A percentile compares a stretch with the other conserved stretches of the same genome.
These are phyloP conservation scores for Glutinoglossum americanum DNA, from an alignment of 495 filamentous ascomycete genomes.

Conservation along the genomic window DNA sequence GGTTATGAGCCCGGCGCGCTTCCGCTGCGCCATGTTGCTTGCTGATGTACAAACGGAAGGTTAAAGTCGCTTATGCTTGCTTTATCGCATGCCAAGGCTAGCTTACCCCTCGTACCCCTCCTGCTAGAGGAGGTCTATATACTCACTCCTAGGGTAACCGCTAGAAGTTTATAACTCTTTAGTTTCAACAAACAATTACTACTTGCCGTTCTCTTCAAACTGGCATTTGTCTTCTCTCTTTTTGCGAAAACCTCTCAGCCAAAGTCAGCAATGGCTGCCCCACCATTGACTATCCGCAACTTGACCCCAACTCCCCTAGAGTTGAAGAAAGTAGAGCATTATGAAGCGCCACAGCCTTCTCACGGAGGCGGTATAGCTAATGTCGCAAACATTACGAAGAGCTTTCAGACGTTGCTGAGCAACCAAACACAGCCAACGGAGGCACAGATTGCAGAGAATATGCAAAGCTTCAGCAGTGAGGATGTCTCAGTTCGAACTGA, in stretches of 20 bases:
- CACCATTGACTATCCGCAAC: slow-evolving; percentile 60
- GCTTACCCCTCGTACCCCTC: background rate
- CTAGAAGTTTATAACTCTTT: background rate
- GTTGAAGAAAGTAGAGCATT: slow-evolving; percentile 55
- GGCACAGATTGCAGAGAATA: slow-evolving; percentile 24
- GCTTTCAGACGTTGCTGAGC: slow-evolving; percentile 30
- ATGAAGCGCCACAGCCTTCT: slow-evolving; percentile 24
- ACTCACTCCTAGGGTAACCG: too few species aligned
- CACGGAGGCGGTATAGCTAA: slow-evolving; percentile 16
- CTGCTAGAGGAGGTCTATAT: too few species aligned
- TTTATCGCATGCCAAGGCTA: background rate
- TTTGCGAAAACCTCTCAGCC: background rate
- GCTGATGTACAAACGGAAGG: background rate
- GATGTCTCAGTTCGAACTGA: slow-evolving; percentile 32
- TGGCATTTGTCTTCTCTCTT: background rate
- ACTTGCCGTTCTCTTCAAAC: background rate
- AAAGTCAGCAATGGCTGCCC: slow-evolving; percentile 7
- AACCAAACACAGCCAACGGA: slow-evolving; percentile 22
- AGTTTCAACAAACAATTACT: background rate
- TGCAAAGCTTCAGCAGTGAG: slow-evolving; percentile 30
- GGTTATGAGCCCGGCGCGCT: slow-evolving; percentile 8
- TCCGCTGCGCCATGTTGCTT: slow-evolving; percentile 7
- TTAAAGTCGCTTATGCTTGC: background rate
- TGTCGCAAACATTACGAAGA: slow-evolving; percentile 24
- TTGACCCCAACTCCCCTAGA: slow-evolving; percentile 52